These are phyloP conservation scores for Salix exigua DNA, from an alignment of 345 rosid species.

Conservation along the genomic window DNA sequence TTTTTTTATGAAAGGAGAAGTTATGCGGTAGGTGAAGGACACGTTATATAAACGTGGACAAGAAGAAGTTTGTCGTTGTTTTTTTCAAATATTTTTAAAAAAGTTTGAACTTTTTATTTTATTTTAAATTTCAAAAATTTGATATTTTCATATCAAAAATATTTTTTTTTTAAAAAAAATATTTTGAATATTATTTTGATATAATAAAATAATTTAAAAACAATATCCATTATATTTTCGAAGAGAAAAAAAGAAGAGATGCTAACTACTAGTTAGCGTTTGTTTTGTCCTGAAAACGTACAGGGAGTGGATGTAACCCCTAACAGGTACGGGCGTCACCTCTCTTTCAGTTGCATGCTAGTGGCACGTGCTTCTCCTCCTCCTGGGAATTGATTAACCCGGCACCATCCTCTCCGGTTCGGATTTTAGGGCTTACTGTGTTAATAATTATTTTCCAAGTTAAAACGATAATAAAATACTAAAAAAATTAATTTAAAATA, in stretches of 20 bases:
- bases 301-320: slow-evolving; percentile 38
- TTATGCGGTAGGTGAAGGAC: background rate
- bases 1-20: background rate
- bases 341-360: background rate
- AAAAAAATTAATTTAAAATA: too few relatives aligned
- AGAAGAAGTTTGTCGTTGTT: too few relatives aligned
- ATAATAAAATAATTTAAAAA: too few relatives aligned
- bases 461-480: too few relatives aligned
- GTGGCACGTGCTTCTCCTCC: slow-evolving; percentile 6
- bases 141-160: too few relatives aligned
- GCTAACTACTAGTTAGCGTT: slow-evolving; percentile 5
- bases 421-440: background rate
- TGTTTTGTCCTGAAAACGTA: background rate
- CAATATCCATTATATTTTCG: too few relatives aligned
- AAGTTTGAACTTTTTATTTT: too few relatives aligned
- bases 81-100: too few relatives aligned
- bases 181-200: too few relatives aligned
- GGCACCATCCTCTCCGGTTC: background rate
- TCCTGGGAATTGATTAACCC: background rate
- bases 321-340: slow-evolving; percentile 22
- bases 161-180: too few relatives aligned
- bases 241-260: background rate
- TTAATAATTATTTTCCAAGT: too few relatives aligned
- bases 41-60: background rate
- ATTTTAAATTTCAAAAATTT: too few relatives aligned